Evolutionary conservation across 441 rosid species (phyloP).

Genomic region (Sinapis alba): DNA sequence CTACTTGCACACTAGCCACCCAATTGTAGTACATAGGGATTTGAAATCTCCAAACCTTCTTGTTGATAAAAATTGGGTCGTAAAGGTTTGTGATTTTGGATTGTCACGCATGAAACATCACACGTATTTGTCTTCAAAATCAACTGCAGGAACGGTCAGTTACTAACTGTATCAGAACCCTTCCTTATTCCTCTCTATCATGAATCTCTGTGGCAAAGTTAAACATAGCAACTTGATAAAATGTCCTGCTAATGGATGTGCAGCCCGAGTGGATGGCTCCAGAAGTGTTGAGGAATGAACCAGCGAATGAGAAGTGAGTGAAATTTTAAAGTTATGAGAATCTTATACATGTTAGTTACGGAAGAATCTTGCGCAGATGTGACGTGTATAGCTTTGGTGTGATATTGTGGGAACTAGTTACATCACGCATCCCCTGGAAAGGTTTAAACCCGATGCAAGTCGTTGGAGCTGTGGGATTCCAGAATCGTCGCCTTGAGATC

Average conservation of each 20-base stretch:
- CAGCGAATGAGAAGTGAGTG: slow-evolving; percentile 94
- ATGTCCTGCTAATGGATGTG: slow-evolving; percentile 38
- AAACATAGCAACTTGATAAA: background rate
- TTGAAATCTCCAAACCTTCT: slow-evolving; percentile 97
- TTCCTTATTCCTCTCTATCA: background rate
- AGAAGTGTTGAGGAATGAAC: slow-evolving; percentile 97
- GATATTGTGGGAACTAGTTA: slow-evolving; percentile 92
- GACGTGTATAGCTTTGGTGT: slow-evolving; percentile 99
- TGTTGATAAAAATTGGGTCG: slow-evolving; percentile 95
- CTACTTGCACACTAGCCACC: slow-evolving; percentile 95
- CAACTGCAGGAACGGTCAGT: slow-evolving; percentile 97
- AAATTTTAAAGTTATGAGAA: slow-evolving; percentile 9
- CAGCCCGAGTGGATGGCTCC: slow-evolving; percentile 99
- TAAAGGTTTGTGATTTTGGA: slow-evolving; percentile 99
- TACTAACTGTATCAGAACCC: background rate
- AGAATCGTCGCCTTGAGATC: slow-evolving; percentile 86
- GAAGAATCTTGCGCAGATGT: slow-evolving; percentile 58
- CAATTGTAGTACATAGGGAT: slow-evolving; percentile 96
- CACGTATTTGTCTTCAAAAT: slow-evolving; percentile 92
- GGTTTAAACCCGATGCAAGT: slow-evolving; percentile 99
- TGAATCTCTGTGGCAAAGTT: slow-evolving; percentile 22
- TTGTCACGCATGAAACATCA: slow-evolving; percentile 93
- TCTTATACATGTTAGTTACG: slow-evolving; percentile 1
- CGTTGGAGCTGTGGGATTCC: slow-evolving; percentile 99
- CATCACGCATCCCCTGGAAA: slow-evolving; percentile 84